Evolutionary conservation across 2,329 filamentous ascomycete species (phyloP), one percentile per base, ranked within the genome.

Genomic region (Alternaria arborescens): DNA sequence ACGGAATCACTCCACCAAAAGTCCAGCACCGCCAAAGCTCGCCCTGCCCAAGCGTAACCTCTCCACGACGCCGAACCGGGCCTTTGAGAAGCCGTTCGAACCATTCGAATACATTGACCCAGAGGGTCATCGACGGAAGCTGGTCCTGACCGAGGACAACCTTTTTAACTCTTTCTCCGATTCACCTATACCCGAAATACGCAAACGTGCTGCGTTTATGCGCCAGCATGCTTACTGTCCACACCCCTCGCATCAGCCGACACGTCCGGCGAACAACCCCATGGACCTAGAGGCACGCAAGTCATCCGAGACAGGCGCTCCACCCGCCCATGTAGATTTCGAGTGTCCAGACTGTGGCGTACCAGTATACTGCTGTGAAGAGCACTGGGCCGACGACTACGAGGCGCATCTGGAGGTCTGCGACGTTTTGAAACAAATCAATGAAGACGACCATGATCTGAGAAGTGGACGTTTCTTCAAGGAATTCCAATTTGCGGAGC

Each of bases 331-430:
- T 79, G 93, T 97, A 53, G 85, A 91, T 69, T 97, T 97, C 74
- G 95, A 98, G 79, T 99, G 95, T 72, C 94, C 95, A 0, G 94
- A 99, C 78, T 99, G 95, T 71, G 95, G 95, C 14, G 87, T 98
- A 42, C 94, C 96, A 0, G 89, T 97, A 7, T 97, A 95, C 77
- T 99, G 95, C 82, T 94, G 89, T 70, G 91, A 97, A 79, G 90
- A 93, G 69, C 95, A 99, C 78, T 98, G 94, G 91, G 93, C 91
- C 76, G 93, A 96, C 70, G 93, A 98, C 78, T 99, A 97, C 74
- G 94, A 98, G 79, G 86, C 89, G 18, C 95, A 99, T 79, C 79
- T 99, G 62, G 88, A 97, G 75, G 89, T 99, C 36, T 99, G 95
- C 78, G 94, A 99, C 73, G 91, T 91, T 0, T 82, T 99, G 58